Base-by-base conservation (phyloP, 352 stramenopile genomes). In the Plasmopara muralis region DNA sequence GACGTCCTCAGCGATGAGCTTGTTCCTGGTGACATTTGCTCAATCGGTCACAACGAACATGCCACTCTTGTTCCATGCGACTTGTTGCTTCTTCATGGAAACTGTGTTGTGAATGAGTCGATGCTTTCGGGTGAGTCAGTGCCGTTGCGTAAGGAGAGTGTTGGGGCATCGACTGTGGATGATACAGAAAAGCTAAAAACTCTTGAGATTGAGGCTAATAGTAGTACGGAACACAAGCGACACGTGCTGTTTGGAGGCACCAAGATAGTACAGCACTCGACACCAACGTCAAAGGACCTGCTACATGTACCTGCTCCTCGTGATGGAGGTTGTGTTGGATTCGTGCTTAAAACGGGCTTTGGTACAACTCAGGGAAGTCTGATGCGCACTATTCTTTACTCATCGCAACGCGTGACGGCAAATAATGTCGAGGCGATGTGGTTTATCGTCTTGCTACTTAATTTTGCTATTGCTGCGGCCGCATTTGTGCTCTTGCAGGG, bases 91-190 rank as follows among this genome's bases (percentile, higher is more conserved):
- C 64, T 99, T n/a, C 70, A 85, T 43, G 97, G 97, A 25, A 89
- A 83, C 35, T 95, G 89, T 35, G 93, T 99, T 5, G 94, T 99
- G 34, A 99, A 99, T 70, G 97, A 99, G 71, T 96, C 97, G 15
- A 98, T 98, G 68, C 70, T 99, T n/a, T 99, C 97, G 0, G 97
- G 97, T 37, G 97, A 99, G 67, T 98, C 89, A 47, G 83, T 99
- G 30, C 96, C 96, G 13, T 94, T 99, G 67, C 89, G 98, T 55
- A 99, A 99, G 58, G 93, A 98, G 67, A 79, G 72, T 29, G 75
- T 97, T 29, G 68, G 65, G 0, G 45, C 62, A 13, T 89, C 85
- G 50, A 82, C 87, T 65, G 72, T 89, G 18, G 64, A 62, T 31
- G 70, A 83, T 14, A 62, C 62, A 42, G 88, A 97, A 58, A 92